phyloP scores from a whole-genome alignment of 129 eudicot genomes.

The Erigeron canadensis region DNA sequence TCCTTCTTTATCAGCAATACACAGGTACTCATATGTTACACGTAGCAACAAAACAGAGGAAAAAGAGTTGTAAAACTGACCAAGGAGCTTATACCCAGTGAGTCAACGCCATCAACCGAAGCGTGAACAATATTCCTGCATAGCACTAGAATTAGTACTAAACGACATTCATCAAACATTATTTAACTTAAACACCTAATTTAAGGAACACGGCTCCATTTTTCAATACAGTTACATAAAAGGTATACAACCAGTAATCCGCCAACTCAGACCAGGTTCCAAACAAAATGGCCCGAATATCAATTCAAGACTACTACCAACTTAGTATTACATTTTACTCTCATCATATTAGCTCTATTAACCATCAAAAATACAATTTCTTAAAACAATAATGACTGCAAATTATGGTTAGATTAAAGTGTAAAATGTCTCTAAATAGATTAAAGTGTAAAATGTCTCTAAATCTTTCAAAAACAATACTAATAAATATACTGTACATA shows the following conservation, averaged over 20 bases:
- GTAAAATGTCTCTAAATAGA: too few species aligned
- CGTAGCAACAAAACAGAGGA: constrained; percentile 8
- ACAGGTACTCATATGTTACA: background rate
- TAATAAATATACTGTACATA: too few species aligned
- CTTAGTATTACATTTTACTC: background rate
- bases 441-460: too few species aligned
- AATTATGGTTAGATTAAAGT: background rate
- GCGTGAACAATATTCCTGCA: constrained; percentile 48
- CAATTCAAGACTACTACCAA: background rate
- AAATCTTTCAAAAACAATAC: too few species aligned
- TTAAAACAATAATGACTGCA: background rate
- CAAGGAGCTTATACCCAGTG: constrained; percentile 56
- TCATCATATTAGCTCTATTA: constrained; percentile 13
- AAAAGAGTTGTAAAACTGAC: constrained; percentile 43
- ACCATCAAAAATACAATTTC: background rate
- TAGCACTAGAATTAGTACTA: constrained; percentile 23
- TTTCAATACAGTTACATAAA: background rate
- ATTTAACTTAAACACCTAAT: background rate
- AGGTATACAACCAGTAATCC: background rate
- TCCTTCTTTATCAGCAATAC: constrained; percentile 11
- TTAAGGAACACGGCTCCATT: background rate
- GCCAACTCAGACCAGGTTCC: background rate
- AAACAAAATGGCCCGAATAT: background rate
- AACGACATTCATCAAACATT: background rate
- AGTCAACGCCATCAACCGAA: constrained; percentile 63